phyloP scores from a whole-genome alignment of 1,139 yeast species.

The Arxiozyma slooffiae region DNA sequence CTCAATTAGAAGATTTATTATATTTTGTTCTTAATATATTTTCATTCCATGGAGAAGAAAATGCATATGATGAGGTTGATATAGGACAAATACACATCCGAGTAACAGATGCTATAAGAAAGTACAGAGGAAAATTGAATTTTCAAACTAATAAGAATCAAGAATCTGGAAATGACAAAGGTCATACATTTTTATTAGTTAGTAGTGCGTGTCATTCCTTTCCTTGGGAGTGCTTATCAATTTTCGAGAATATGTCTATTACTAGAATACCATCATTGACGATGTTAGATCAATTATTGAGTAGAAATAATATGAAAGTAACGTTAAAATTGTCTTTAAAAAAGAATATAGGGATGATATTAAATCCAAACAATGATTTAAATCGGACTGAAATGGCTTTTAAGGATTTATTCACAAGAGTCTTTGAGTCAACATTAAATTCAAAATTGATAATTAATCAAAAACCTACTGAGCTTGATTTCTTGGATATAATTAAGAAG shows the following conservation, averaged over 20 bases:
- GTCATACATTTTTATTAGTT: constrained; percentile 61
- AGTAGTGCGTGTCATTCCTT: constrained; percentile 53
- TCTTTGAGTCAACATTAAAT: constrained; percentile 19
- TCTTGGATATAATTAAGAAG: constrained; percentile 34
- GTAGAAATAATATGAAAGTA: constrained; percentile 13
- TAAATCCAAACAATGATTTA: constrained; percentile 80
- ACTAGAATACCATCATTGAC: constrained; percentile 68
- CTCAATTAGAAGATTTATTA: constrained; percentile 53
- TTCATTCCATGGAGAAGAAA: constrained; percentile 52
- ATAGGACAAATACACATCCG: constrained; percentile 44
- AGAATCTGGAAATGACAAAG: constrained; percentile 13
- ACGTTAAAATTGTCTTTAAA: constrained; percentile 12
- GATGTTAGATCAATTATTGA: constrained; percentile 38
- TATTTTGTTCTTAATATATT: constrained; percentile 52
- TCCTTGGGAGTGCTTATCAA: constrained; percentile 83
- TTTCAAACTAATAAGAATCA: background rate
- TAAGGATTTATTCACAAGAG: constrained; percentile 34
- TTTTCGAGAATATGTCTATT: constrained; percentile 45
- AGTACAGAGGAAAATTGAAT: constrained; percentile 14
- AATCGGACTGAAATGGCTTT: constrained; percentile 57
- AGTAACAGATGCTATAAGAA: constrained; percentile 38
- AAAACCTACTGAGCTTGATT: constrained; percentile 47
- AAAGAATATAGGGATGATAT: constrained; percentile 35
- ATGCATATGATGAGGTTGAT: constrained; percentile 57
- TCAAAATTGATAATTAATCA: constrained; percentile 52